Percentiles rank a stretch among this genome's conserved stretches.
Evolutionary conservation across 148 eudicot species (phyloP).

Genomic region (Chenopodium suecicum): DNA sequence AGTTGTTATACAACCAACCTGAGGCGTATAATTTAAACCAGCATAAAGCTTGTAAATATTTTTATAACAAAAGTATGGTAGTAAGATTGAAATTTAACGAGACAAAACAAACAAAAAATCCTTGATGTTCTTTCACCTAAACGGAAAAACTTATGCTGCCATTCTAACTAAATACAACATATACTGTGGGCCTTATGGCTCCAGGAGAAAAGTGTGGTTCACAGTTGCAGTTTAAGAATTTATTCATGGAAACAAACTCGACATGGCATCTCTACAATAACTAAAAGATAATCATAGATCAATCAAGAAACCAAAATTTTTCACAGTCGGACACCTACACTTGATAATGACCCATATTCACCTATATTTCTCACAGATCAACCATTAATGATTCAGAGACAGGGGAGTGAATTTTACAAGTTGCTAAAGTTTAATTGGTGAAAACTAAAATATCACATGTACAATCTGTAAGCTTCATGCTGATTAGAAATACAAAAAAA

Average conservation of each 20-base stretch:
- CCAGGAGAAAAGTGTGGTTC: neutral
- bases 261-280: neutral
- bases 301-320: neutral
- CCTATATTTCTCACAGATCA: neutral
- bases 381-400: neutral
- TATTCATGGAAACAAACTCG: neutral
- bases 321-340: neutral
- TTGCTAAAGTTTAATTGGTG: neutral
- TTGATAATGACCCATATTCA: neutral
- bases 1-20: constrained; percentile 19
- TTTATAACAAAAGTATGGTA: neutral
- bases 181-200: neutral
- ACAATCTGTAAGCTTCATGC: neutral
- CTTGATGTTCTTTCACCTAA: neutral
- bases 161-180: too few relatives aligned
- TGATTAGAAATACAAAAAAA: neutral
- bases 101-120: neutral
- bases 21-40: neutral
- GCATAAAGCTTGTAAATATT: neutral
- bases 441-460: neutral
- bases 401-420: neutral
- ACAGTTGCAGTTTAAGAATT: neutral
- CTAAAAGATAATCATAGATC: neutral
- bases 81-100: neutral
- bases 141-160: neutral